phyloP scores from a whole-genome alignment of 306 rosid genomes.

The Dicorynia guianensis region DNA sequence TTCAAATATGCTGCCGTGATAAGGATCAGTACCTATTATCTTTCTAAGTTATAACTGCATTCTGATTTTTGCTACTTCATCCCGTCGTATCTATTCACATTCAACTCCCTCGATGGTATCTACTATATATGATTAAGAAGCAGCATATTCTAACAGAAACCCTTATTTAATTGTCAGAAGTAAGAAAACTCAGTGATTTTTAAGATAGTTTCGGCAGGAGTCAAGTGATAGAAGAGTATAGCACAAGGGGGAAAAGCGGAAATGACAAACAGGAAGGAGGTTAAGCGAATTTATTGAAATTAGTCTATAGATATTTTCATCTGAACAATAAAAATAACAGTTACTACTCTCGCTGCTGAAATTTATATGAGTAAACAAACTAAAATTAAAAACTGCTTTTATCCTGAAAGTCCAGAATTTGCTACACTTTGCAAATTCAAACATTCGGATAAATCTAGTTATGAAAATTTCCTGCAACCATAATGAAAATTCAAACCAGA shows the following conservation, averaged over 20 bases:
- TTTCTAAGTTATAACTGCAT: background rate
- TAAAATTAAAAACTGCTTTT: background rate
- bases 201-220: background rate
- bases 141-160: background rate
- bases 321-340: background rate
- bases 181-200: no score
- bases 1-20: background rate
- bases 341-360: background rate
- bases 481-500: slow-evolving; percentile 20
- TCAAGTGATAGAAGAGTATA: slow-evolving; percentile 2
- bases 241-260: background rate
- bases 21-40: no score
- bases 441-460: background rate
- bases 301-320: slow-evolving; percentile 2
- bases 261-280: background rate
- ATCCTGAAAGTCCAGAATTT: background rate
- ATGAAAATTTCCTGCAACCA: background rate
- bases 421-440: background rate
- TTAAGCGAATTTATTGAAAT: background rate
- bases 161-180: background rate
- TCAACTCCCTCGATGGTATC: background rate
- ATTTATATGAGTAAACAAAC: background rate
- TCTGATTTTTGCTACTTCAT: background rate
- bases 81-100: no score
- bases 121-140: background rate